These are phyloP conservation scores for Phytophthora citricola DNA, from an alignment of 352 stramenopile species.

Conservation along the genomic window DNA sequence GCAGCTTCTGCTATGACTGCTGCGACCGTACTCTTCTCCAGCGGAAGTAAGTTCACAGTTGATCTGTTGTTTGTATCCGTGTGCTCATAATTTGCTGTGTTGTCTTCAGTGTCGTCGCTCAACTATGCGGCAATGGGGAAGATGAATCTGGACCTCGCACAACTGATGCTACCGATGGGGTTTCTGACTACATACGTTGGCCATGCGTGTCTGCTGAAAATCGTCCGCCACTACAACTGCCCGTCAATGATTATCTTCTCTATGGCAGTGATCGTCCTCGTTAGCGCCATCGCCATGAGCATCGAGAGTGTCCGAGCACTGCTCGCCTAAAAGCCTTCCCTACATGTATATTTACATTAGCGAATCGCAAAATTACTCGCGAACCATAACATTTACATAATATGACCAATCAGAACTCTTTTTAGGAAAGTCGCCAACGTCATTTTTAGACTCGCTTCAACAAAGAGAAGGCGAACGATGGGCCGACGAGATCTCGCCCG, in stretches of 20 bases:
- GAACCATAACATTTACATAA: too few species aligned
- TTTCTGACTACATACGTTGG: constrained; percentile 66
- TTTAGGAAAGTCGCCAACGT: neutral
- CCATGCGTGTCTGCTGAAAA: constrained; percentile 57
- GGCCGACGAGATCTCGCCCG: constrained; percentile 7
- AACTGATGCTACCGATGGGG: constrained; percentile 64
- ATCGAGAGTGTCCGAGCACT: constrained; percentile 57
- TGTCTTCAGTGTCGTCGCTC: constrained; percentile 61
- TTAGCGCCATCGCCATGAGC: constrained; percentile 71
- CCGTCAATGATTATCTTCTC: constrained; percentile 76
- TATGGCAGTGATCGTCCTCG: constrained; percentile 69
- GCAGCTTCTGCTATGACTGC: constrained; percentile 92
- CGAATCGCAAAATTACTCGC: too few species aligned
- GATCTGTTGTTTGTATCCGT: neutral
- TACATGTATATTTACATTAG: too few species aligned
- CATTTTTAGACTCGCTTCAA: constrained; percentile 32
- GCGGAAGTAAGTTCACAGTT: constrained; percentile 49
- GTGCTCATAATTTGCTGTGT: constrained; percentile 16
- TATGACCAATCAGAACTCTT: too few species aligned
- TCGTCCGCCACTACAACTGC: constrained; percentile 64
- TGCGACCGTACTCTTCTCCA: constrained; percentile 74
- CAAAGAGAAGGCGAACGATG: constrained; percentile 14
- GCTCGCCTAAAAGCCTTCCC: constrained; percentile 12
- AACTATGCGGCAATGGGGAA: constrained; percentile 67
- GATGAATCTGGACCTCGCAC: constrained; percentile 51